Base-by-base conservation (phyloP, 169 alveolate species). In the Toxoplasma gondii region DNA sequence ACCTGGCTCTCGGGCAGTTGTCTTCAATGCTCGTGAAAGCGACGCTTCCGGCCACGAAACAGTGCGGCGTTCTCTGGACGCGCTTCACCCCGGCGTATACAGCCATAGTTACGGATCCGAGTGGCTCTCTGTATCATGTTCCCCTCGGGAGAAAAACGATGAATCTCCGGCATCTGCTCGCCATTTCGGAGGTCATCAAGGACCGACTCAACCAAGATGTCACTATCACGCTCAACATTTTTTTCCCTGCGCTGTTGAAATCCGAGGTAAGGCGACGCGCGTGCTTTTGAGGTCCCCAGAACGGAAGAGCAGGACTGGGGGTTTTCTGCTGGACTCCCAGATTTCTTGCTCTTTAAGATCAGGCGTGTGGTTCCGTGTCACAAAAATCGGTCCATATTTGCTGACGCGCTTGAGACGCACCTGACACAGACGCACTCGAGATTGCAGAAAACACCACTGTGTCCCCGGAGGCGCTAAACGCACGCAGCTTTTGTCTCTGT, bases 1-100 rank as follows among this genome's bases (percentile, higher is more conserved):
- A 78, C 45, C 86, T 78, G 39, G 86, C 43, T 16, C 45, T 78
- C 39, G 86, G 86, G 49, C 86, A 78, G 86, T n/a, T 78, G 45
- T 78, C 86, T 7, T 78, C 86, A 1, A n/a, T 78, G 49, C 39
- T 78, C 7, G 44, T 78, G 27, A 78, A 78, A 38, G 86, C 86
- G 39, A n/a, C 49, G 24, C 49, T 4, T 10, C 86, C 39, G 39
- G 43, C 39, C 12, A 78, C 86, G 1, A 10, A 78, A n/a, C 39
- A n/a, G 45, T 78, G 86, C 86, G 45, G 45, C 27, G 10, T 78
- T 45, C 39, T 36, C 29, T 78, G 86, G 86, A 78, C 86, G 86
- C 39, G 45, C 27, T n/a, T 36, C 86, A 78, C 86, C 22, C 86
- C 86, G 29, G 86, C 86, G 39, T 78, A 78, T n/a, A 78, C 86